A percentile compares a stretch with the other conserved stretches of the same genome.
phyloP scores from a whole-genome alignment of 2,329 filamentous ascomycete genomes.

The Penicillium sp. region DNA sequence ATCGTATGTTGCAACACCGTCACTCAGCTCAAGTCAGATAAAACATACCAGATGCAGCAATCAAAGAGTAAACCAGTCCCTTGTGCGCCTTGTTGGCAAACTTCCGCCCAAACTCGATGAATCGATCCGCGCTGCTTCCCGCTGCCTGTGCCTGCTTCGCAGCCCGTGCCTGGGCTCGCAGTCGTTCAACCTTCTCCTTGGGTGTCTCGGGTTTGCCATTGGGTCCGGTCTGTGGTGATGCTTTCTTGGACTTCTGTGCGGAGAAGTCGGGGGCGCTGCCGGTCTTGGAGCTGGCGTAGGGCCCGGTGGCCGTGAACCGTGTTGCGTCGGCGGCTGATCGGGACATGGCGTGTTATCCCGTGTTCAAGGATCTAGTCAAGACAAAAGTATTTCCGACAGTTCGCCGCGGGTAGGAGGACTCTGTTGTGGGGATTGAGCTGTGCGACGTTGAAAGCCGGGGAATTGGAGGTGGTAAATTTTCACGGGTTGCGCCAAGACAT shows the following conservation, averaged over 20 bases:
- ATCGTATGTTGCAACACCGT: not conserved
- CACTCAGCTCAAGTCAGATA: not conserved
- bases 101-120: constrained; percentile 54
- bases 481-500: constrained; percentile 28
- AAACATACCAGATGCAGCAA: constrained; percentile 60
- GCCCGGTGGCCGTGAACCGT: constrained; percentile 53
- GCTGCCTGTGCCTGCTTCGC: constrained; percentile 63
- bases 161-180: constrained; percentile 68
- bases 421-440: constrained; percentile 12
- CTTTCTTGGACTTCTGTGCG: constrained; percentile 15
- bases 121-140: constrained; percentile 53
- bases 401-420: not conserved
- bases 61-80: constrained; percentile 60
- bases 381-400: not conserved
- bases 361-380: not conserved
- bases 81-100: constrained; percentile 64
- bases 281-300: constrained; percentile 49
- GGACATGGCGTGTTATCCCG: constrained; percentile 37
- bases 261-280: constrained; percentile 31
- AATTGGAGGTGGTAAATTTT: constrained; percentile 29
- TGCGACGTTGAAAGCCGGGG: constrained; percentile 12
- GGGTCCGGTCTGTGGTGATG: constrained; percentile 22
- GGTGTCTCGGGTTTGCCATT: constrained; percentile 58
- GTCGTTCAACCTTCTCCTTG: constrained; percentile 67
- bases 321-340: constrained; percentile 52